Conservation (phyloP, 1,139 yeast genomes). For the Candida dubliniensis region DNA sequence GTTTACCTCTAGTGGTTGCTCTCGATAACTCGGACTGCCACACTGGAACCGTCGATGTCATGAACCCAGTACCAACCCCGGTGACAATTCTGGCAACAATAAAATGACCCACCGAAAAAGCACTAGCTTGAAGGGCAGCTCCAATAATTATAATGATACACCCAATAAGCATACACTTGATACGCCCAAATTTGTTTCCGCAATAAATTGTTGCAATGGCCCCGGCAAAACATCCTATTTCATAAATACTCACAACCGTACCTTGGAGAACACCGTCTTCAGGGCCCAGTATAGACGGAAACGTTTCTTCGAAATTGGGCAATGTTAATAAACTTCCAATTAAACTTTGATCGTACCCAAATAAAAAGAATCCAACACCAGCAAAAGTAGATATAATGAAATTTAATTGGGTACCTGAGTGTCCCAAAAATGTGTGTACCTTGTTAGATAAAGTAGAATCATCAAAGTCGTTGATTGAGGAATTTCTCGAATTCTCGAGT, state of each 20-base stretch:
- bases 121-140: constrained; percentile 36
- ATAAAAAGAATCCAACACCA: constrained; percentile 33
- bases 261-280: constrained; percentile 34
- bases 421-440: constrained; percentile 23
- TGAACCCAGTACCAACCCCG: constrained; percentile 38
- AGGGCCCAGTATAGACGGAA: constrained; percentile 36
- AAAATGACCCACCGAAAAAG: constrained; percentile 33
- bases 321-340: constrained; percentile 48
- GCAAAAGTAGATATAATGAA: constrained; percentile 29
- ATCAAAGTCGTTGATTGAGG: background rate
- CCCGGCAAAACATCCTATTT: constrained; percentile 37
- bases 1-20: constrained; percentile 35
- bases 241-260: constrained; percentile 35
- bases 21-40: constrained; percentile 41
- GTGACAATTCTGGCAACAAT: constrained; percentile 43
- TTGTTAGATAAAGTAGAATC: background rate
- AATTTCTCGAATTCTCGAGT: background rate
- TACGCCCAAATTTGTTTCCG: constrained; percentile 37
- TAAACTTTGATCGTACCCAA: constrained; percentile 54
- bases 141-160: constrained; percentile 35
- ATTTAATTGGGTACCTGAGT: constrained; percentile 27
- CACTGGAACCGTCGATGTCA: constrained; percentile 40
- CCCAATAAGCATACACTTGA: constrained; percentile 32
- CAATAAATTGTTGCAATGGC: constrained; percentile 36
- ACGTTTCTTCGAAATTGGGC: constrained; percentile 34